These are phyloP conservation scores for Lactarius evosmus DNA, from an alignment of 768 basidiomycete genomes.

Conservation along the genomic window DNA sequence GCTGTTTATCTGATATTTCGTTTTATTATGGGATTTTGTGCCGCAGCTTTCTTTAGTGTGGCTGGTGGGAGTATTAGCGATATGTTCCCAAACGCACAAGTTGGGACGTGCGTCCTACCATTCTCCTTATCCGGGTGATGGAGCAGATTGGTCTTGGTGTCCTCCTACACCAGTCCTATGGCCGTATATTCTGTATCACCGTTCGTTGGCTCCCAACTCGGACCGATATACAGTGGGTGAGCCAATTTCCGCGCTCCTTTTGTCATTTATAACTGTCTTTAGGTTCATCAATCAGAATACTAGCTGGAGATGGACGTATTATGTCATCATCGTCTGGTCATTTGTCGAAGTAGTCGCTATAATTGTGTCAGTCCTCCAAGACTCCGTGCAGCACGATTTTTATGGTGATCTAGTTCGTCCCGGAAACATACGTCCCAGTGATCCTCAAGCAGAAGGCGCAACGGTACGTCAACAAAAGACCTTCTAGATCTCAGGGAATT, in stretches of 20 bases:
- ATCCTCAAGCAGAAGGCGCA: constrained; percentile 58
- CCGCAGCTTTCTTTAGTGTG: constrained; percentile 57
- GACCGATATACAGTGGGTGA: constrained; percentile 59
- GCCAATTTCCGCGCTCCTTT: constrained; percentile 25
- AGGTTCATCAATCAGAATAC: constrained; percentile 41
- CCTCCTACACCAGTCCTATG: constrained; percentile 45
- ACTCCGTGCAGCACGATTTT: neutral
- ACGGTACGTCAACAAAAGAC: constrained; percentile 36
- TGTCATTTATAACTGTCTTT: neutral
- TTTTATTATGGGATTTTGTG: constrained; percentile 53
- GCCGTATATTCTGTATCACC: constrained; percentile 50
- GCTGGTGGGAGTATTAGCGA: constrained; percentile 45
- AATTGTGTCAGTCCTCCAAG: constrained; percentile 41
- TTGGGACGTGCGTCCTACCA: constrained; percentile 50
- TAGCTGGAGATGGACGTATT: constrained; percentile 77
- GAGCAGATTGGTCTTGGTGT: neutral
- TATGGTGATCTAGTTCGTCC: constrained; percentile 48
- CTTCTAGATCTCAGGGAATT: neutral
- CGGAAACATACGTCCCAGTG: constrained; percentile 68
- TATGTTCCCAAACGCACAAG: constrained; percentile 50
- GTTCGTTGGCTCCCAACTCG: constrained; percentile 53
- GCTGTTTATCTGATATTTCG: constrained; percentile 62
- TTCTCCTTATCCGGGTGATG: neutral
- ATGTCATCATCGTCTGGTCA: constrained; percentile 68
- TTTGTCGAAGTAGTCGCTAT: constrained; percentile 52